phyloP scores from a whole-genome alignment of 2,329 filamentous ascomycete genomes.

The Dothistroma pini region DNA sequence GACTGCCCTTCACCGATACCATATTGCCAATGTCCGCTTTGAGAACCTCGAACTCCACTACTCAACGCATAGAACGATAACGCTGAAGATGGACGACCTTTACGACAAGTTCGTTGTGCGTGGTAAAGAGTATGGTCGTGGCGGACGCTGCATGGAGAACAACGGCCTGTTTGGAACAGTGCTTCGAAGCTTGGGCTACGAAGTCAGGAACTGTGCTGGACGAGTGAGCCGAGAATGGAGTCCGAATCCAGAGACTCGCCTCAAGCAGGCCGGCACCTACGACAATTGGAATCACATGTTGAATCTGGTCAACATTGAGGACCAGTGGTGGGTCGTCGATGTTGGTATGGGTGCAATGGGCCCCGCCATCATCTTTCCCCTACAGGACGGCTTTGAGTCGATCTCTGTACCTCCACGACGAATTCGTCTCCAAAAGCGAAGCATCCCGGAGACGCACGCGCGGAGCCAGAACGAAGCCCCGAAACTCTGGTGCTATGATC shows the following conservation, averaged over 20 bases:
- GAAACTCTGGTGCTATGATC: constrained; percentile 45
- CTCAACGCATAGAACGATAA: constrained; percentile 46
- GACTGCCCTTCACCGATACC: constrained; percentile 31
- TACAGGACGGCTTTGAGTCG: constrained; percentile 30
- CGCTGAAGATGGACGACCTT: constrained; percentile 48
- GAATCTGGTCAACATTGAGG: constrained; percentile 39
- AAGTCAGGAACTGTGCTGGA: constrained; percentile 40
- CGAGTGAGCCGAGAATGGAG: constrained; percentile 36
- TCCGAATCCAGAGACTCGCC: constrained; percentile 17
- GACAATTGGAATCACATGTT: constrained; percentile 43
- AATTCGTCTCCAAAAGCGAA: constrained; percentile 26
- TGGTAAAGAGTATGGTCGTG: constrained; percentile 39
- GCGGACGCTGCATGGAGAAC: constrained; percentile 60
- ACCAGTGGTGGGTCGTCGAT: constrained; percentile 36
- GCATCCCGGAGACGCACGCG: constrained; percentile 24
- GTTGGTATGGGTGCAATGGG: constrained; percentile 41
- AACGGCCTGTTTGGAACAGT: constrained; percentile 53
- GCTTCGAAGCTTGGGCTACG: constrained; percentile 51
- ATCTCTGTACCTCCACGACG: constrained; percentile 16
- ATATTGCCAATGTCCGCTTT: constrained; percentile 52
- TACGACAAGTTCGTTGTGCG: constrained; percentile 52
- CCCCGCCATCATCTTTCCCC: constrained; percentile 38
- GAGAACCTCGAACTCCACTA: constrained; percentile 57
- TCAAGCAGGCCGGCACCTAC: constrained; percentile 24
- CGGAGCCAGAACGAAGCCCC: constrained; percentile 28